phyloP scores from a whole-genome alignment of 1,284 basidiomycete species.

The Butyriboletus appendiculatus region DNA sequence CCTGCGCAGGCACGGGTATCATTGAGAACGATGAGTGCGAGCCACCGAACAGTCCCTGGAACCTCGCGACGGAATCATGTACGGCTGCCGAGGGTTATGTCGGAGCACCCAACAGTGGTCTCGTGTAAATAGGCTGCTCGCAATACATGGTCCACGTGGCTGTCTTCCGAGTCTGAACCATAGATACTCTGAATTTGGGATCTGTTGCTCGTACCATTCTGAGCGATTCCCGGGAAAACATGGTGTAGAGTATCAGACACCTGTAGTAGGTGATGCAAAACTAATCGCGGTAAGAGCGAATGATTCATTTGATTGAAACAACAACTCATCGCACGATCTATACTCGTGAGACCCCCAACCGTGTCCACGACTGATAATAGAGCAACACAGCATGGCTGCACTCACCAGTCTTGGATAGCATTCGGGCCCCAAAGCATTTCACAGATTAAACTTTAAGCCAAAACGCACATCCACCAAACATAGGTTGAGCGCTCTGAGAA shows the following conservation, averaged over 20 bases:
- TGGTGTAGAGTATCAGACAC: too few relatives aligned
- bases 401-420: neutral
- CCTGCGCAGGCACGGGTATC: neutral
- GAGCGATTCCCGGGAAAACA: too few relatives aligned
- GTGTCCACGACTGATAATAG: neutral
- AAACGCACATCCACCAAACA: neutral
- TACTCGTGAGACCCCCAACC: neutral
- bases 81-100: constrained; percentile 6
- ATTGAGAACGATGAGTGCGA: neutral
- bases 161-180: too few relatives aligned
- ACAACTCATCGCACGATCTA: neutral
- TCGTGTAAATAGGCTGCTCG: neutral
- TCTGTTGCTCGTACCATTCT: too few relatives aligned
- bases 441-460: neutral
- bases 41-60: constrained; percentile 2
- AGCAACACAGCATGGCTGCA: neutral
- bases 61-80: neutral
- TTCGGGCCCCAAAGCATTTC: neutral
- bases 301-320: neutral
- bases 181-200: too few relatives aligned
- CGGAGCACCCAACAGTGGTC: constrained; percentile 3
- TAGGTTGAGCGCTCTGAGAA: neutral
- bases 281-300: too few relatives aligned
- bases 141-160: too few relatives aligned
- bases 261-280: too few relatives aligned